These are phyloP conservation scores for Fusarium subtropicale DNA, from an alignment of 2,329 filamentous ascomycete genomes.

Conservation along the genomic window DNA sequence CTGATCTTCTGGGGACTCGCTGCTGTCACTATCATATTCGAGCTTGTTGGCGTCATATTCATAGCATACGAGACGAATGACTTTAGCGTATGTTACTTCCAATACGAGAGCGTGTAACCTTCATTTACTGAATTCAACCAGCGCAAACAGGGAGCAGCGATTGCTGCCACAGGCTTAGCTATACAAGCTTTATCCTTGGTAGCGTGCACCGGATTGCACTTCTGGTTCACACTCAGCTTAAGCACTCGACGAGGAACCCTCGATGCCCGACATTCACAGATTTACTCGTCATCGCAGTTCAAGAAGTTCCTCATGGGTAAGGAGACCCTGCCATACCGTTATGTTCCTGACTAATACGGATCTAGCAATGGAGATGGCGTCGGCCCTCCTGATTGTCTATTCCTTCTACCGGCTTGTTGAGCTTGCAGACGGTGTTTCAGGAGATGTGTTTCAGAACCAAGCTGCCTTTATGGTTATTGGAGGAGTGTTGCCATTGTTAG, in stretches of 20 bases:
- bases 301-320: constrained; percentile 59
- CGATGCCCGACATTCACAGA: constrained; percentile 53
- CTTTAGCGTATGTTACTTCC: constrained; percentile 52
- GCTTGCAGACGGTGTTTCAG: constrained; percentile 52
- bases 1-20: constrained; percentile 52
- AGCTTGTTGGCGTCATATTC: constrained; percentile 57
- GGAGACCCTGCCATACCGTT: constrained; percentile 19
- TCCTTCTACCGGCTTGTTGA: constrained; percentile 57
- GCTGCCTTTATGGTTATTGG: constrained; percentile 55
- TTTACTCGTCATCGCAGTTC: constrained; percentile 59
- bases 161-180: constrained; percentile 59
- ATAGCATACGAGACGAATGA: constrained; percentile 51
- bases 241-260: constrained; percentile 53
- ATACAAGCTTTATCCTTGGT: constrained; percentile 58
- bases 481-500: constrained; percentile 55
- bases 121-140: constrained; percentile 31
- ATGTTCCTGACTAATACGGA: constrained; percentile 15
- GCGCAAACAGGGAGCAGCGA: constrained; percentile 52
- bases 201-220: constrained; percentile 54
- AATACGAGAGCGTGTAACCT: background rate
- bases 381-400: constrained; percentile 55
- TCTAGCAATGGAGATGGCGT: constrained; percentile 54
- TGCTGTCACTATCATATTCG: constrained; percentile 52
- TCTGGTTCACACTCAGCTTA: constrained; percentile 56
- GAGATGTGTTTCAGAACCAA: constrained; percentile 54